Evolutionary conservation across 1,139 yeast species (phyloP).

Genomic region (Wickerhamiella pararugosa): DNA sequence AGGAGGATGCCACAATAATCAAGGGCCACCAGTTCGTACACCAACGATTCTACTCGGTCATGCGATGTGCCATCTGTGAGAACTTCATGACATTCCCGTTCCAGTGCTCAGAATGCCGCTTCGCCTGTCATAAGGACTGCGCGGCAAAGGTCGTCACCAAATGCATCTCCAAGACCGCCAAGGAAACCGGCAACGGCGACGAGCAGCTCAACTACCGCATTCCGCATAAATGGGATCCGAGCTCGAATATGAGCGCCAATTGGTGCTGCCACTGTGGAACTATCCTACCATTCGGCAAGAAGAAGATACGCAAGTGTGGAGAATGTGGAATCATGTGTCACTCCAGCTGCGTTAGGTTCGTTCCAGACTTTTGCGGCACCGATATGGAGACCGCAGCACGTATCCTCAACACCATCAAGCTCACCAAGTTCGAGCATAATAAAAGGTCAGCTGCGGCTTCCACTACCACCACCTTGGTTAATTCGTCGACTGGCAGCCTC

Average conservation of each 20-base stretch:
- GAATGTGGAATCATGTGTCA: constrained; percentile 96
- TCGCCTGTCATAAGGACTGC: constrained; percentile 89
- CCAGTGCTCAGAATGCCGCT: constrained; percentile 92
- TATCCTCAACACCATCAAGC: constrained; percentile 69
- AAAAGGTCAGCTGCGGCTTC: constrained; percentile 1
- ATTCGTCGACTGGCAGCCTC: neutral
- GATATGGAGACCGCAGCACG: constrained; percentile 93
- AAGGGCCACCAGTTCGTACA: constrained; percentile 96
- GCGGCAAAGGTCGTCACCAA: constrained; percentile 88
- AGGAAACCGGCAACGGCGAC: constrained; percentile 76
- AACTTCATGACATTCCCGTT: constrained; percentile 73
- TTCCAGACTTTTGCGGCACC: constrained; percentile 98
- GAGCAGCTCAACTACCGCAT: constrained; percentile 88
- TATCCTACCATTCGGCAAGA: constrained; percentile 77
- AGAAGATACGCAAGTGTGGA: constrained; percentile 84
- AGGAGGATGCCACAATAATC: constrained; percentile 83
- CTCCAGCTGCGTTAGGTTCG: constrained; percentile 80
- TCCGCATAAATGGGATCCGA: constrained; percentile 89
- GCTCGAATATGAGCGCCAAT: constrained; percentile 84
- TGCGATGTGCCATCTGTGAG: constrained; percentile 95
- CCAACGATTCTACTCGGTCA: constrained; percentile 86
- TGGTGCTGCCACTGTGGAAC: constrained; percentile 99
- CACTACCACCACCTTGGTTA: constrained; percentile 1
- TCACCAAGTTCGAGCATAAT: constrained; percentile 28
- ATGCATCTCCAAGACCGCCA: constrained; percentile 79